Evolutionary conservation across 352 stramenopile genomes (phyloP).

Genomic region (Globisporangium barbulae): DNA sequence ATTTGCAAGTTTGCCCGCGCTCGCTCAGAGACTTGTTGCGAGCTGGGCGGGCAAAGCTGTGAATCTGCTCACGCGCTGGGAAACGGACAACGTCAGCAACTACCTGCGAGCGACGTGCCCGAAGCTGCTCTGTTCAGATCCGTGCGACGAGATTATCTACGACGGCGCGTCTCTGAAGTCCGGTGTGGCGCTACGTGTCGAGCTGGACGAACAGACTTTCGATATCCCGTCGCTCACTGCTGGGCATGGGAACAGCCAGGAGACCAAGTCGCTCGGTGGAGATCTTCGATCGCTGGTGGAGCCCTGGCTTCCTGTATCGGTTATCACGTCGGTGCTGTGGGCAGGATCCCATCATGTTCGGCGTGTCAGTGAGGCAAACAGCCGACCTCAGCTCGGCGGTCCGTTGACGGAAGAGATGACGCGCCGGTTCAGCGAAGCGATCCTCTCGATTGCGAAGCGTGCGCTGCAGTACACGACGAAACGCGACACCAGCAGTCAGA

Average conservation of each 20-base stretch:
- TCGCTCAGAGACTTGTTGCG: slow-evolving; percentile 75
- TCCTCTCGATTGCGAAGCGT: slow-evolving; percentile 57
- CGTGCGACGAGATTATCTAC: slow-evolving; percentile 79
- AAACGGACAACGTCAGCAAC: slow-evolving; percentile 77
- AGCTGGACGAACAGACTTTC: slow-evolving; percentile 51
- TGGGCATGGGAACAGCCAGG: background rate
- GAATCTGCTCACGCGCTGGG: slow-evolving; percentile 68
- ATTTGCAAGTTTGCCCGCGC: slow-evolving; percentile 72
- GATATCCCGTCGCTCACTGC: slow-evolving; percentile 19
- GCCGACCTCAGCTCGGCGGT: slow-evolving; percentile 43
- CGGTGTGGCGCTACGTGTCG: slow-evolving; percentile 60
- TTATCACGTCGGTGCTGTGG: slow-evolving; percentile 9
- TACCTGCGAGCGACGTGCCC: slow-evolving; percentile 68
- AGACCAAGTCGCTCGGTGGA: slow-evolving; percentile 12
- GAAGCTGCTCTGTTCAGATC: slow-evolving; percentile 82
- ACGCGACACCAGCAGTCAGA: slow-evolving; percentile 20
- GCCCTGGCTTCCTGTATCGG: slow-evolving; percentile 9
- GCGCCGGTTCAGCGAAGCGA: slow-evolving; percentile 58
- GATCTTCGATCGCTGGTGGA: slow-evolving; percentile 3
- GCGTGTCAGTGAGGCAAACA: slow-evolving; percentile 55
- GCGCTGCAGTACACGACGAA: slow-evolving; percentile 47
- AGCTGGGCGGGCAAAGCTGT: slow-evolving; percentile 68
- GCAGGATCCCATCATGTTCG: slow-evolving; percentile 18
- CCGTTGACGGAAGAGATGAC: slow-evolving; percentile 61
- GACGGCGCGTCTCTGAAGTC: slow-evolving; percentile 82